Evolutionary conservation across 1,139 yeast genomes (phyloP).

Genomic region (Geotrichum klebahnii): DNA sequence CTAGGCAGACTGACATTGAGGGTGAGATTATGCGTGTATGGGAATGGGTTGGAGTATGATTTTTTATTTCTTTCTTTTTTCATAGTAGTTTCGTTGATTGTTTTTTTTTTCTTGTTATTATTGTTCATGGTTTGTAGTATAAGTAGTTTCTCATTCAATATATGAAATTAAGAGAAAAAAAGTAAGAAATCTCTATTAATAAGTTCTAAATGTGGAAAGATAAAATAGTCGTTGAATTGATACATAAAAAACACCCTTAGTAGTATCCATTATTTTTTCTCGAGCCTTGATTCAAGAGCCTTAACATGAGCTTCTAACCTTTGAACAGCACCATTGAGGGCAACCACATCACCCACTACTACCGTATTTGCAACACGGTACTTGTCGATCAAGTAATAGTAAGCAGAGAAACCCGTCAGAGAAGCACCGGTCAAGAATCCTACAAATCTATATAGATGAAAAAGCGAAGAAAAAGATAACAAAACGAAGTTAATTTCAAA

Average conservation of each 20-base stretch:
- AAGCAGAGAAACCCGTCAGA: slow-evolving; percentile 68
- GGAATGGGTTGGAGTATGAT: slow-evolving; percentile 65
- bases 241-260: background rate
- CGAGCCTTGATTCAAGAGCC: slow-evolving; percentile 33
- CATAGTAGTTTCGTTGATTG: background rate
- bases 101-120: background rate
- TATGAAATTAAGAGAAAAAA: background rate
- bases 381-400: slow-evolving; percentile 72
- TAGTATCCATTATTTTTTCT: slow-evolving; percentile 12
- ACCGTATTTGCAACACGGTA: slow-evolving; percentile 69
- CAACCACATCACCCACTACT: slow-evolving; percentile 67
- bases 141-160: background rate
- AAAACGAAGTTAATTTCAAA: background rate
- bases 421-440: slow-evolving; percentile 79
- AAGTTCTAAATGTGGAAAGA: background rate
- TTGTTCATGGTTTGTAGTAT: background rate
- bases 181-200: background rate
- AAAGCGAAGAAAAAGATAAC: background rate
- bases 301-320: slow-evolving; percentile 53
- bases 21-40: slow-evolving; percentile 88
- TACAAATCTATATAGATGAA: slow-evolving; percentile 44
- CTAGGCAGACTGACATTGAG: slow-evolving; percentile 60
- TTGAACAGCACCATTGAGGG: slow-evolving; percentile 63
- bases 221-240: background rate
- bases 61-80: background rate